Percentiles rank a stretch among this genome's conserved stretches.
Evolutionary conservation across 345 rosid species (phyloP).

Genomic region (Laguncularia racemosa): DNA sequence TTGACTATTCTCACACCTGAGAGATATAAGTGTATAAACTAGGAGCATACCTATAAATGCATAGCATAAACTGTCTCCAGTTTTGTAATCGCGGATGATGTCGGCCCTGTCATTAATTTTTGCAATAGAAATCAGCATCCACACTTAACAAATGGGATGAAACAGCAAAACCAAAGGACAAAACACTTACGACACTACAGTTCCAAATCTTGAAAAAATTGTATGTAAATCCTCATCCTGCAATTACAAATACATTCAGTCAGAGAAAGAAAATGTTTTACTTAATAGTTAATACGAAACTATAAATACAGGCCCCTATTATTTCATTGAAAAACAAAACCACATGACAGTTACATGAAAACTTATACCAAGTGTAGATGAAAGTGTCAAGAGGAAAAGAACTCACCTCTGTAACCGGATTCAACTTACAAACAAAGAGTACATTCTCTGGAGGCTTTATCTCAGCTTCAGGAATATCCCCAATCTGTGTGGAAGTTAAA

Average conservation of each 20-base stretch:
- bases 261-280: neutral
- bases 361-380: neutral
- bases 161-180: slow-evolving; percentile 3
- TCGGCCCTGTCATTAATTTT: slow-evolving; percentile 58
- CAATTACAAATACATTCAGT: slow-evolving; percentile 16
- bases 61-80: slow-evolving; percentile 96
- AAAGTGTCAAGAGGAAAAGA: slow-evolving; percentile 11
- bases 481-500: slow-evolving; percentile 32
- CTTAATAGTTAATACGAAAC: neutral
- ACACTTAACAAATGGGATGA: neutral
- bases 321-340: neutral
- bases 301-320: slow-evolving; percentile 1
- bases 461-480: slow-evolving; percentile 80
- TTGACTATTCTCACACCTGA: no score
- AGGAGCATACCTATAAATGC: slow-evolving; percentile 75
- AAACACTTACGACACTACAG: slow-evolving; percentile 62
- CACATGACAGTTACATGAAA: neutral
- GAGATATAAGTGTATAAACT: no score
- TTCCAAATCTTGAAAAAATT: slow-evolving; percentile 94
- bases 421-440: slow-evolving; percentile 91
- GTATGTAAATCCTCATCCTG: slow-evolving; percentile 97
- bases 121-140: neutral
- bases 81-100: slow-evolving; percentile 81
- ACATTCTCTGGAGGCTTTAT: slow-evolving; percentile 93
- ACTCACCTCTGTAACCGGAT: slow-evolving; percentile 96